Evolutionary conservation across 371 early-diverging fungal species (phyloP), one percentile per base, ranked within the genome.

Genomic region (Mucor lusitanicus): DNA sequence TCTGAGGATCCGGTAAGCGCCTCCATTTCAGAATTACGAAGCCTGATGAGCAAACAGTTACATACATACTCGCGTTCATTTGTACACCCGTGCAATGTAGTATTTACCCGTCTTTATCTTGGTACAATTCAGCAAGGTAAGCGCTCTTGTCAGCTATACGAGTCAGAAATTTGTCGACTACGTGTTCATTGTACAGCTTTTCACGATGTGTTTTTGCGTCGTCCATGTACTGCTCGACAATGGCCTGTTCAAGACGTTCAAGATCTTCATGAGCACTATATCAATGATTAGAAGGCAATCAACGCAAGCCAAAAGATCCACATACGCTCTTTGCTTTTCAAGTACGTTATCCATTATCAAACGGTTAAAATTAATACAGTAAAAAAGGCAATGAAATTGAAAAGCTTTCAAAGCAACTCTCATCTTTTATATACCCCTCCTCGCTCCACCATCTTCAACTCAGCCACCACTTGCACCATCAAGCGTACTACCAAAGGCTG

Each of bases 241-340:
- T 87, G 11, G 94, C 94, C 68, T 93, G 88, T 72, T 97, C 97
- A 27, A 96, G 74, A 50, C 95, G 92, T 76, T 98, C 99, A 55
- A 94, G 84, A 71, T 94, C 95, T 85, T 98, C 97, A 76, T 95
- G 93, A 15, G 88, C 84, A 62, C 87, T 85, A 57, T 78, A 78
- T 17, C 6, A 17, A 32, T 28, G 11, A 17, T 32, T 28, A 9
- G 17, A 6, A 33, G 44, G 30, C 33, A 48, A 8, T 42, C 4
- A 33, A 1, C 42, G 17, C 37, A 3, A 50, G 23, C 3, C 19
- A 2, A 58, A 1, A 58, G 6, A 23, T 2, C 17, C 12, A 58
- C 55, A 55, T 76, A 78, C 72, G 79, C 77, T 59, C 95, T 85
- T 78, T 93, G 94, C 67, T 81, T 83, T 66, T 94, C 95, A 21